Conservation (phyloP, 441 rosid species). For the Bruguiera hainesii region DNA sequence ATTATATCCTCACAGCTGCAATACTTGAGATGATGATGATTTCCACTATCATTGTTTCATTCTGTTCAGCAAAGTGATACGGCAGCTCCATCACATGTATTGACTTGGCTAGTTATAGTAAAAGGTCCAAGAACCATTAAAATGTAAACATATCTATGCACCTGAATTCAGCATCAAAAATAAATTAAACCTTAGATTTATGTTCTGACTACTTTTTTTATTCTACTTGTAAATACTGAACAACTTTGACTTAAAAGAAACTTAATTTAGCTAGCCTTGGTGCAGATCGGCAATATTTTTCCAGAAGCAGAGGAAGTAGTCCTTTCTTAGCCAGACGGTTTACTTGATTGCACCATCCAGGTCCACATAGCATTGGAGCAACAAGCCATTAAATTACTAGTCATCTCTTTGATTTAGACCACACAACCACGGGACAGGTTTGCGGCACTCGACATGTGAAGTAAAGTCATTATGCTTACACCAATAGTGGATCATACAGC, state of each 20-base stretch:
- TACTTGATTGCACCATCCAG: neutral
- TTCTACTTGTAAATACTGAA: too few species aligned
- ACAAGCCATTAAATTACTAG: neutral
- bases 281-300: neutral
- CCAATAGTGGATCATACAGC: neutral
- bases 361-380: neutral
- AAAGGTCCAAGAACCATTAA: neutral
- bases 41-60: neutral
- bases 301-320: neutral
- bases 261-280: neutral
- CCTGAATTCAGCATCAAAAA: neutral
- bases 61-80: slow-evolving; percentile 6
- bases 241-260: neutral
- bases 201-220: too few species aligned
- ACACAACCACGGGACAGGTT: neutral
- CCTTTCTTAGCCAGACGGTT: neutral
- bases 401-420: neutral
- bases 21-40: too few species aligned
- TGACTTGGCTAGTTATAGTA: too few species aligned
- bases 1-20: too few species aligned
- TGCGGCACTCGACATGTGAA: neutral
- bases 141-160: neutral
- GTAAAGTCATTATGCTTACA: neutral
- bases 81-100: neutral
- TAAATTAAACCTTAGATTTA: neutral